phyloP scores from a whole-genome alignment of 176 grass and related monocot species.

The Bolboschoenus planiculmis region DNA sequence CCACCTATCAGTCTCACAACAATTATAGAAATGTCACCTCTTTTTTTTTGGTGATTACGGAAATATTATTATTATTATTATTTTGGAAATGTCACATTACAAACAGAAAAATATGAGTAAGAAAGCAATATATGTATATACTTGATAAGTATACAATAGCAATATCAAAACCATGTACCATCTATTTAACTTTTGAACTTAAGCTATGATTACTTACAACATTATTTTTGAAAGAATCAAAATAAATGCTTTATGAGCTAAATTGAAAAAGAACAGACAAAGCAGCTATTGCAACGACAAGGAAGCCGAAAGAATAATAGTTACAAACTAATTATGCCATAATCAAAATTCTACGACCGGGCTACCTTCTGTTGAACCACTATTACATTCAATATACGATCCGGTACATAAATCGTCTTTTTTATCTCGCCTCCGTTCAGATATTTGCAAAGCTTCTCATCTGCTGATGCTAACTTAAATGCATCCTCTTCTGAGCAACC shows the following conservation, averaged over 20 bases:
- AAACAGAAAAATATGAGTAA: too few relatives aligned
- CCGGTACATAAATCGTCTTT: constrained; percentile 85
- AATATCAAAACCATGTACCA: neutral
- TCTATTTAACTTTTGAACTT: neutral
- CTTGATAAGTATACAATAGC: neutral
- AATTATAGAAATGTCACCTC: too few relatives aligned
- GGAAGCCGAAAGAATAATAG: neutral
- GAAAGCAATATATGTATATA: too few relatives aligned
- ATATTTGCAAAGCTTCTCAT: constrained; percentile 90
- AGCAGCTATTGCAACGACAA: neutral
- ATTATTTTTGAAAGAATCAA: neutral
- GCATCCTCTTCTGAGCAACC: constrained; percentile 60
- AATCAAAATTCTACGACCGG: constrained; percentile 22
- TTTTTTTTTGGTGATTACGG: too few relatives aligned
- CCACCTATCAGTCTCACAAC: neutral
- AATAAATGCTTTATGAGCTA: neutral
- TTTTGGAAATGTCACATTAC: too few relatives aligned
- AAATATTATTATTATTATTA: too few relatives aligned
- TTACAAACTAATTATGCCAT: neutral
- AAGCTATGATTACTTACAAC: neutral
- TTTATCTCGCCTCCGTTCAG: constrained; percentile 54
- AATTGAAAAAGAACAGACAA: neutral
- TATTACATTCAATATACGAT: constrained; percentile 94
- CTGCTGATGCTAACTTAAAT: constrained; percentile 52
- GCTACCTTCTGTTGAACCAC: constrained; percentile 68